These are phyloP conservation scores for Paramecium caudatum DNA, from an alignment of 73 alveolate species.

Conservation along the genomic window DNA sequence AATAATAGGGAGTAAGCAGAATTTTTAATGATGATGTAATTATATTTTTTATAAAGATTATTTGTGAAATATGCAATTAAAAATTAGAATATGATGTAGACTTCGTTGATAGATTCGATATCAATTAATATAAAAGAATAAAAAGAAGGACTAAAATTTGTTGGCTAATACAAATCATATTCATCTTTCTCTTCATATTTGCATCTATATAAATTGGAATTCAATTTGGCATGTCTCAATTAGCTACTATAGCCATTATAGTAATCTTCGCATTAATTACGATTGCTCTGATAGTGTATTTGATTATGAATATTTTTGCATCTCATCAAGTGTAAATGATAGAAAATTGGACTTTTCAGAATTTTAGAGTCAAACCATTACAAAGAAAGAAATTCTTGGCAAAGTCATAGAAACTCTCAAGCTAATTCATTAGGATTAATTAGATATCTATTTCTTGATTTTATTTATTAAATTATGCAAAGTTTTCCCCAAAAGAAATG, in stretches of 20 bases:
- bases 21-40: neutral
- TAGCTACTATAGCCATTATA: neutral
- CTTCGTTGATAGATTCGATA: neutral
- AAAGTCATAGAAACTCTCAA: too few relatives aligned
- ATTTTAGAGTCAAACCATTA: neutral
- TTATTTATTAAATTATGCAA: too few relatives aligned
- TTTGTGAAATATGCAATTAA: slow-evolving; percentile 3
- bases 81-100: neutral
- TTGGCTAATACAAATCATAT: neutral
- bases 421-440: neutral
- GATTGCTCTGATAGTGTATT: neutral
- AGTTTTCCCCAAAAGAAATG: too few relatives aligned
- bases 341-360: neutral
- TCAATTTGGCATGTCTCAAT: neutral
- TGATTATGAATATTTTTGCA: neutral
- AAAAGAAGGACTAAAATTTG: neutral
- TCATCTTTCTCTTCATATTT: neutral
- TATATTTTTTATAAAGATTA: neutral
- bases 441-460: too few relatives aligned
- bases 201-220: neutral
- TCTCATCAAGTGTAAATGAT: slow-evolving; percentile 26
- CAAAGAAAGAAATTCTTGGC: neutral
- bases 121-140: neutral
- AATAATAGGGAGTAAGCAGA: slow-evolving; percentile 34
- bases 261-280: neutral